Evolutionary conservation across 2,329 filamentous ascomycete genomes (phyloP).

Genomic region (Trichoderma endophyticum): DNA sequence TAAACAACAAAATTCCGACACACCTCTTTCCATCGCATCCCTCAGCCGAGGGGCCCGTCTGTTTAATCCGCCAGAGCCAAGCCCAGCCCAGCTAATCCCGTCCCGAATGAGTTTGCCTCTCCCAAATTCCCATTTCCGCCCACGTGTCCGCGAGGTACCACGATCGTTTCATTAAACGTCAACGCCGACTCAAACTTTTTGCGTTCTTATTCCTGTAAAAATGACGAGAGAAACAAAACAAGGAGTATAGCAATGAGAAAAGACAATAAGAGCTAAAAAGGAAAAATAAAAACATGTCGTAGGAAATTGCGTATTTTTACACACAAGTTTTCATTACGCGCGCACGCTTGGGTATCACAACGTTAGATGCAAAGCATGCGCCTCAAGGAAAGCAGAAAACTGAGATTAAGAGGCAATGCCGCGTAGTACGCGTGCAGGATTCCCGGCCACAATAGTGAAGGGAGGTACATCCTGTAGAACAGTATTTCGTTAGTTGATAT

Average conservation of each 20-base stretch:
- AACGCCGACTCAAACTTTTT: constrained; percentile 15
- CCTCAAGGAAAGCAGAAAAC: constrained; percentile 2
- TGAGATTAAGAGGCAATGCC: constrained; percentile 30
- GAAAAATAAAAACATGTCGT: background rate
- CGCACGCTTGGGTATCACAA: constrained; percentile 32
- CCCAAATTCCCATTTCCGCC: background rate
- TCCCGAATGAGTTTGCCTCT: constrained; percentile 7
- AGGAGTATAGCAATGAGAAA: background rate
- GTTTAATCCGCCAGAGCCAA: background rate
- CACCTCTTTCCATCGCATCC: background rate
- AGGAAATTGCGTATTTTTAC: constrained; percentile 18
- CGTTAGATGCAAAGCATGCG: constrained; percentile 24
- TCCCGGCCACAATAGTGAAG: constrained; percentile 67
- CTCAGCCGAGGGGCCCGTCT: background rate
- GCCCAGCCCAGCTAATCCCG: constrained; percentile 3
- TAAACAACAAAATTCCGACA: background rate
- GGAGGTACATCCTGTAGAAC: constrained; percentile 56
- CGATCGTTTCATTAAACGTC: constrained; percentile 6
- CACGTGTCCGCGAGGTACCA: constrained; percentile 10
- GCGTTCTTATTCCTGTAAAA: constrained; percentile 2
- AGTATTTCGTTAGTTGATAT: constrained; percentile 22
- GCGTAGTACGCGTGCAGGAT: constrained; percentile 59
- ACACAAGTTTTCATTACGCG: constrained; percentile 20
- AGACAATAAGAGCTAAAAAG: background rate
- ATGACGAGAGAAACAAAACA: background rate